A percentile compares a stretch with the other conserved stretches of the same genome.
phyloP scores from a whole-genome alignment of 2,329 filamentous ascomycete species.

The Aspergillus jensenii region DNA sequence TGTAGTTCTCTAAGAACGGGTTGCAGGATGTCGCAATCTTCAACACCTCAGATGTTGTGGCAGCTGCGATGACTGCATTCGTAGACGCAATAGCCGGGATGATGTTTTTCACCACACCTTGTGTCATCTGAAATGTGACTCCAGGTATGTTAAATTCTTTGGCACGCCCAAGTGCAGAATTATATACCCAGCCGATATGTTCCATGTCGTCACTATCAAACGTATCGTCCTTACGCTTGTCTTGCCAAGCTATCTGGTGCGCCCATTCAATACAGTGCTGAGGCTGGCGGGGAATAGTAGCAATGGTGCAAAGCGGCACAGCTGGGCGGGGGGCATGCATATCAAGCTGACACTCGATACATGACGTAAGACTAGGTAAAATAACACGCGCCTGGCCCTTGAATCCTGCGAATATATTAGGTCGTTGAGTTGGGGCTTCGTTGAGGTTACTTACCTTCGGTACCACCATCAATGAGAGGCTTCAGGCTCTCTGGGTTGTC shows the following conservation, averaged over 20 bases:
- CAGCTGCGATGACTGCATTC: conserved; percentile 92
- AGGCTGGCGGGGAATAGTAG: conserved; percentile 92
- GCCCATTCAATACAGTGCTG: conserved; percentile 99
- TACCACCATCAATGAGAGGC: conserved; percentile 93
- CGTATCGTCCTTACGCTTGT: conserved; percentile 74
- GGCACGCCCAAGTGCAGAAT: conserved; percentile 77
- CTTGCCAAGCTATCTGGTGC: conserved; percentile 95
- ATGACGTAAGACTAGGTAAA: conserved; percentile 87
- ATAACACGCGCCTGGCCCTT: conserved; percentile 95
- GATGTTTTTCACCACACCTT: conserved; percentile 98
- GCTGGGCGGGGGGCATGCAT: conserved; percentile 98
- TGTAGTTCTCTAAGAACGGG: conserved; percentile 87
- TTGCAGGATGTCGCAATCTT: conserved; percentile 86
- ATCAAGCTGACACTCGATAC: conserved; percentile 96
- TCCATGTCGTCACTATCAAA: conserved; percentile 96
- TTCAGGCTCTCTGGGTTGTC: conserved; percentile 83
- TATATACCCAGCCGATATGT: conserved; percentile 95
- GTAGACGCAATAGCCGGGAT: conserved; percentile 98
- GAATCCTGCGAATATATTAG: conserved; percentile 61
- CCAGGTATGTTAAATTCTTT: conserved; percentile 86
- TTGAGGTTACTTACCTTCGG: conserved; percentile 62
- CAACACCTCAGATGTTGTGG: conserved; percentile 94
- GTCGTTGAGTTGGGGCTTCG: background rate
- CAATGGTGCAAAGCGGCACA: conserved; percentile 92
- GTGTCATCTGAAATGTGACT: conserved; percentile 92